Evolutionary conservation across 1,284 basidiomycete species (phyloP), one percentile per base, ranked within the genome.

Genomic region (Coriolopsis trogii): DNA sequence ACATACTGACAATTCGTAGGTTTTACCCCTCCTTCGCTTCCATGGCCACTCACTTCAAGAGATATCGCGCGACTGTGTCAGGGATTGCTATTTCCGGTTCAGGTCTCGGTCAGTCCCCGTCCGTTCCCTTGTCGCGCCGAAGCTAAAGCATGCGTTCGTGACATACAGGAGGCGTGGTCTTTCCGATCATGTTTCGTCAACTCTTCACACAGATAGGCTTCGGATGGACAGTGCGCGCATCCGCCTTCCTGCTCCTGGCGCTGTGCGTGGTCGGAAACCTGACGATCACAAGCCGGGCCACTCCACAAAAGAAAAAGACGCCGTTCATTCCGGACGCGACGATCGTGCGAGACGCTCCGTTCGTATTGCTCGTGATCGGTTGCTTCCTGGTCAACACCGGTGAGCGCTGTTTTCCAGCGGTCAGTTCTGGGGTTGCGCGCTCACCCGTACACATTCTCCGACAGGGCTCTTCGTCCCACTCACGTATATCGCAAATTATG

Each of bases 131-230:
- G 15, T 16, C 33, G 5, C 28, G 4, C 16, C 34, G 21, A 21
- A 25, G 20, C 9, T 16, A 24, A n/a, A n/a, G n/a, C n/a, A n/a
- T n/a, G n/a, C 20, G 6, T 36, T 18, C 20, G 3, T 20, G n/a
- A 16, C 9, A n/a, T n/a, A n/a, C 31, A 83, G 86, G 86, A 16
- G 86, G 87, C 8, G 81, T 87, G 6, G 69, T 87, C 6, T 87
- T 81, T 56, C 84, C 87, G 0, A 79, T 89, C 48, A 73, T 86
- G 68, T 73, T 87, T 21, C 79, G 80, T 52, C 71, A 70, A 24
- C 76, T 88, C 8, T 85, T 87, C 60, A 55, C 67, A 24, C 50
- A 54, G 21, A 66, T 84, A 29, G 85, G 84, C 0, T 89, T 87
- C 62, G 77, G 72, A 8, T 87, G 84, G 84, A 74, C 77, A 1